Conservation (phyloP, 345 rosid species). For the Microcos paniculata region DNA sequence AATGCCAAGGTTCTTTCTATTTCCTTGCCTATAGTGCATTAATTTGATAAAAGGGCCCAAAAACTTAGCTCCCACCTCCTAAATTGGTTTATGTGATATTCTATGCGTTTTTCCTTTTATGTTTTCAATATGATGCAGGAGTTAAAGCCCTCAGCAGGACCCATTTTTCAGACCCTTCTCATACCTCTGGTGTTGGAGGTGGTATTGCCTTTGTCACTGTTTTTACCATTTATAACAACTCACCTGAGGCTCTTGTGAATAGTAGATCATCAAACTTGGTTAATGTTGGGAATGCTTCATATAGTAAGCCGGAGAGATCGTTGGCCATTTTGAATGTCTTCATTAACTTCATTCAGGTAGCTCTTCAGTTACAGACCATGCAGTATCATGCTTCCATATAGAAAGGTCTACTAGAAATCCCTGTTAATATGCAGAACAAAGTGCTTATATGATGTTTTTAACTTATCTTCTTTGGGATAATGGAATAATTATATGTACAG, state of each 20-base stretch:
- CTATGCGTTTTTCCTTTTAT: constrained; percentile 8
- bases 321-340: constrained; percentile 70
- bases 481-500: background rate
- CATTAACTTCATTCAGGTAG: constrained; percentile 73
- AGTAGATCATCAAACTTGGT: constrained; percentile 45
- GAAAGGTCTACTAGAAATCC: background rate
- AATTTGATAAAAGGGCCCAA: background rate
- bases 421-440: background rate
- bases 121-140: constrained; percentile 41
- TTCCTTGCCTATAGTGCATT: background rate
- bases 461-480: background rate
- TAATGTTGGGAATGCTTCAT: constrained; percentile 71
- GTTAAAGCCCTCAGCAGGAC: constrained; percentile 72
- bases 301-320: constrained; percentile 65
- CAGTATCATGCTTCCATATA: background rate
- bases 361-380: background rate
- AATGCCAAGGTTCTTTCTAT: constrained; percentile 60
- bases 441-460: background rate
- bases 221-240: constrained; percentile 61
- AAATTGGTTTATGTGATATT: background rate
- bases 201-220: constrained; percentile 67
- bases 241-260: constrained; percentile 30
- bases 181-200: constrained; percentile 32
- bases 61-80: background rate
- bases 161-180: constrained; percentile 30